Evolutionary conservation across 441 rosid species (phyloP).

Genomic region (Cnidoscolus chayamansa): DNA sequence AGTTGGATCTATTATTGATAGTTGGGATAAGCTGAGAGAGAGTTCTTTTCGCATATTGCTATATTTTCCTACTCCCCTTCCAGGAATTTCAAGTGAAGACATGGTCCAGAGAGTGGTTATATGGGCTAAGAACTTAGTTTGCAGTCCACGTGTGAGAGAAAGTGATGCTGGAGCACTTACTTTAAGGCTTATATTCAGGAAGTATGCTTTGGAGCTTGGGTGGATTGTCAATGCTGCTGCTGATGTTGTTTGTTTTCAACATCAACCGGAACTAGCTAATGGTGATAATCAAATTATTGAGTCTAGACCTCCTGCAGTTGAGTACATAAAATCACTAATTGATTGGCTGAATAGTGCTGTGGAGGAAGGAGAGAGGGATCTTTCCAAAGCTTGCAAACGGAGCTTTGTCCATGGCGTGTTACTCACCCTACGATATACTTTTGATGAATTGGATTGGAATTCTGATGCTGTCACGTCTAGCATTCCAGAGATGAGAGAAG

Average conservation of each 20-base stretch:
- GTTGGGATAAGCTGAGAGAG: conserved; percentile 96
- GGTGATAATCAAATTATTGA: conserved; percentile 31
- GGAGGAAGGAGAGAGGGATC: conserved; percentile 78
- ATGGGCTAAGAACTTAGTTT: conserved; percentile 88
- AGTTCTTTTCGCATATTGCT: conserved; percentile 85
- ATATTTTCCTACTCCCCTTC: conserved; percentile 88
- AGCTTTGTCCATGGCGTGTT: conserved; percentile 96
- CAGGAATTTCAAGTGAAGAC: conserved; percentile 70
- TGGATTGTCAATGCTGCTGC: conserved; percentile 66
- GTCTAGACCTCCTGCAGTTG: conserved; percentile 53
- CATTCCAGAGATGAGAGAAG: conserved; percentile 62
- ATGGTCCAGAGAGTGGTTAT: conserved; percentile 62
- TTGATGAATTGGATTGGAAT: conserved; percentile 95
- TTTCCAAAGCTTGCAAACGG: conserved; percentile 73
- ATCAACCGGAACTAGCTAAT: conserved; percentile 35
- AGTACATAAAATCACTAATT: conserved; percentile 68
- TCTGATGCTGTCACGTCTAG: conserved; percentile 59
- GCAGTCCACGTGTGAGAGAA: conserved; percentile 98
- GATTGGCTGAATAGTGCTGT: conserved; percentile 75
- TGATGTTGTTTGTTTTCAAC: conserved; percentile 45
- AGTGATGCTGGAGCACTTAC: conserved; percentile 96
- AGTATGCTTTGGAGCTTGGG: conserved; percentile 84
- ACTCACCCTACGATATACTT: conserved; percentile 82
- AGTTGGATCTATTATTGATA: conserved; percentile 89
- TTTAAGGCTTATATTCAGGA: conserved; percentile 77